Percentiles rank a stretch among this genome's conserved stretches.
Evolutionary conservation across 805 yeast species (phyloP).

Genomic region (Metschnikowia cerradonensis): DNA sequence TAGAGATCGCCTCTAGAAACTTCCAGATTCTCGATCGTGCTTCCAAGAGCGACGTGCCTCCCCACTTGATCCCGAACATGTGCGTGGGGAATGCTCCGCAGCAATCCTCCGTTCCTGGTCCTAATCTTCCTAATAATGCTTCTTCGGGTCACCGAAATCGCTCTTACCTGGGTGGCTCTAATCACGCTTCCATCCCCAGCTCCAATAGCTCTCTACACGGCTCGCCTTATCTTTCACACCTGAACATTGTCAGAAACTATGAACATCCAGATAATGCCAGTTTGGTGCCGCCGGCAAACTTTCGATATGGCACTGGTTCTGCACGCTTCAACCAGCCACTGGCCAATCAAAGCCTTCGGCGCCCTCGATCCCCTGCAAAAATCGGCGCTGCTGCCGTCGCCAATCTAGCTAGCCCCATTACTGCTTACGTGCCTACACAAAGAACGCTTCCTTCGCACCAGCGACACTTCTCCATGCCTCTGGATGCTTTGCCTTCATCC

Average conservation of each 20-base stretch:
- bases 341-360: conserved; percentile 15
- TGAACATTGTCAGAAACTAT: conserved; percentile 4
- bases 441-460: conserved; percentile 28
- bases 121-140: neutral
- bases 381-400: conserved; percentile 74
- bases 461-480: conserved; percentile 43
- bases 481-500: conserved; percentile 14
- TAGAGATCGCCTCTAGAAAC: conserved; percentile 59
- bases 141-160: neutral
- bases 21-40: conserved; percentile 63
- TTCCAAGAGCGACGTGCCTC: conserved; percentile 57
- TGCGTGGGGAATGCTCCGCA: conserved; percentile 37
- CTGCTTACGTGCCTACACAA: conserved; percentile 27
- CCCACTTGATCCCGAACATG: conserved; percentile 56
- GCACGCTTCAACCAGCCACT: conserved; percentile 10
- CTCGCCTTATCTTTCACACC: conserved; percentile 8
- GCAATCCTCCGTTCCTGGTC: neutral
- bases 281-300: conserved; percentile 32
- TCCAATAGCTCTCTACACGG: conserved; percentile 4
- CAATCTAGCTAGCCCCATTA: conserved; percentile 33
- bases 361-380: conserved; percentile 64
- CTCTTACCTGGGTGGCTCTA: conserved; percentile 1
- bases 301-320: conserved; percentile 33
- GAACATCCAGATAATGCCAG: conserved; percentile 26
- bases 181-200: neutral